phyloP scores from a whole-genome alignment of 2,329 filamentous ascomycete genomes.

The Graphilbum ipis-grandicollis region DNA sequence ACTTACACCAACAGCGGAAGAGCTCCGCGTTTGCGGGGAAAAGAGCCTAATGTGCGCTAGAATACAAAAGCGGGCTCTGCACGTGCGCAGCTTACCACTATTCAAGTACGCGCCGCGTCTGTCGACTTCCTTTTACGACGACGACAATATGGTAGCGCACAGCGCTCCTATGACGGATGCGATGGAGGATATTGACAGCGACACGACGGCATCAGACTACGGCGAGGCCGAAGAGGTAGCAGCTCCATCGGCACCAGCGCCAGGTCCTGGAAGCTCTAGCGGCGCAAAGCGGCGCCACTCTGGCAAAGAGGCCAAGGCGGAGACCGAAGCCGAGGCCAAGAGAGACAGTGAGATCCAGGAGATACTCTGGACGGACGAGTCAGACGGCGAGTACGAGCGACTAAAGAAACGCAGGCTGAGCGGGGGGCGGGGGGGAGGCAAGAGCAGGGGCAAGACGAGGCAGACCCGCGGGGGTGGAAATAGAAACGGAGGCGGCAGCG shows the following conservation, averaged over 20 bases:
- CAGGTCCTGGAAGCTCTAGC: not conserved
- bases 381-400: slow-evolving; percentile 41
- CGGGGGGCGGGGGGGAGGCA: slow-evolving; percentile 12
- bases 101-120: no score
- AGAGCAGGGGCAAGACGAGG: slow-evolving; percentile 24
- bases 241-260: no score
- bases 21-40: no score
- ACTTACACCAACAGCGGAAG: no score
- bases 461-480: slow-evolving; percentile 15
- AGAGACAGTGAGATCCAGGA: slow-evolving; percentile 24
- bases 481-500: not conserved
- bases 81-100: no score
- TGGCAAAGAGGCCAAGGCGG: slow-evolving; percentile 16
- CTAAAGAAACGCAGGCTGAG: slow-evolving; percentile 46
- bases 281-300: not conserved
- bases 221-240: no score
- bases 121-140: no score
- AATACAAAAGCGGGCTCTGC: no score
- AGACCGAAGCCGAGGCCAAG: slow-evolving; percentile 12
- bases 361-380: slow-evolving; percentile 35
- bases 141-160: slow-evolving; percentile 5
- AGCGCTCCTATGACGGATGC: not conserved
- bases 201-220: slow-evolving; percentile 2
- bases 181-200: slow-evolving; percentile 3
- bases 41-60: no score